These are phyloP conservation scores for Colletotrichum theobromicola DNA, from an alignment of 2,329 filamentous ascomycete species.

Conservation along the genomic window DNA sequence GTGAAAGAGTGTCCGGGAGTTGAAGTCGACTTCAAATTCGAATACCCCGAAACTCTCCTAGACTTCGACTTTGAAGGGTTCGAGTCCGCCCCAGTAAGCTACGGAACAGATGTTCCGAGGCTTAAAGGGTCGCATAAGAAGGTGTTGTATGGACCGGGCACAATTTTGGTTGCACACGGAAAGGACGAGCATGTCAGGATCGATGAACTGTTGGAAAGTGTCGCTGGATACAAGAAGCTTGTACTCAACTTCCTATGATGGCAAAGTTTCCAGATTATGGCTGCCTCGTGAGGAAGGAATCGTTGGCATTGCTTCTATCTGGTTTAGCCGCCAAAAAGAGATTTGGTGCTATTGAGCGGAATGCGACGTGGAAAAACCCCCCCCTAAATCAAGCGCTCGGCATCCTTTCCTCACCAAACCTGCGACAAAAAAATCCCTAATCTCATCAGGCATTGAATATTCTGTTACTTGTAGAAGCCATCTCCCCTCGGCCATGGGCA, in stretches of 20 bases:
- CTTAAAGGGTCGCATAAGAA: conserved; percentile 22
- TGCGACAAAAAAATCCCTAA: no score
- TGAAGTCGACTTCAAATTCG: conserved; percentile 14
- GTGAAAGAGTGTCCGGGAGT: conserved; percentile 6
- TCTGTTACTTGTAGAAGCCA: no score
- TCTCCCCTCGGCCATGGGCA: no score
- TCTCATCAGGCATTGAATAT: no score
- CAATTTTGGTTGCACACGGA: conserved; percentile 23
- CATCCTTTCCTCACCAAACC: no score
- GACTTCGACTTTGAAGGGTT: conserved; percentile 20
- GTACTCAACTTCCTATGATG: background rate
- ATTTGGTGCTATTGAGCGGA: accelerated
- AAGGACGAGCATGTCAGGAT: background rate
- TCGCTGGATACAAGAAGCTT: background rate
- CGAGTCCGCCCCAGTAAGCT: conserved; percentile 18
- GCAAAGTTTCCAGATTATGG: background rate
- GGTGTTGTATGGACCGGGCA: conserved; percentile 24
- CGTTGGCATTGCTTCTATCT: no score
- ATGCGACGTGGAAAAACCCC: no score
- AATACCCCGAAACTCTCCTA: conserved; percentile 15
- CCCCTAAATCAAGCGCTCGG: no score
- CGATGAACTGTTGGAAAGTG: background rate
- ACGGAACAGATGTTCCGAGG: conserved; percentile 23
- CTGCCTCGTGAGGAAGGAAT: no score
- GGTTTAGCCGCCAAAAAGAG: no score